phyloP scores from a whole-genome alignment of 805 yeast genomes.

The Ogataea thermomethanolica region DNA sequence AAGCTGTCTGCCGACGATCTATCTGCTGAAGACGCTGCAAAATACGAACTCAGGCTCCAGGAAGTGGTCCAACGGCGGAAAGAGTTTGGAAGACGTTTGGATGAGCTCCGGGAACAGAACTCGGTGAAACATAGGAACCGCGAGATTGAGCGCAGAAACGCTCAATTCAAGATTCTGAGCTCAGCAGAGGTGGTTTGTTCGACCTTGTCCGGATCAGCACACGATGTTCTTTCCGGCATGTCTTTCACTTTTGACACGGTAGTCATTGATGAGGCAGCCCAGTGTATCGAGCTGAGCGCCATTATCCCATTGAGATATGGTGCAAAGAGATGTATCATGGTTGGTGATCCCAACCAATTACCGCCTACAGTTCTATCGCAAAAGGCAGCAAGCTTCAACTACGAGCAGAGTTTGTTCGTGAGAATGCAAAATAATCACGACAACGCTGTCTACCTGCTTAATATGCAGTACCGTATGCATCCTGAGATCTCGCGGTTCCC shows the following conservation, averaged over 20 bases:
- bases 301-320: slow-evolving; percentile 92
- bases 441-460: slow-evolving; percentile 63
- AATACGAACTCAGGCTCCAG: slow-evolving; percentile 49
- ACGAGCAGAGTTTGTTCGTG: slow-evolving; percentile 91
- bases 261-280: slow-evolving; percentile 95
- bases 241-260: slow-evolving; percentile 84
- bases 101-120: slow-evolving; percentile 71
- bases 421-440: slow-evolving; percentile 75
- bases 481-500: slow-evolving; percentile 89
- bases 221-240: slow-evolving; percentile 72
- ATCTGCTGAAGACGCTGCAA: slow-evolving; percentile 42
- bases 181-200: slow-evolving; percentile 86
- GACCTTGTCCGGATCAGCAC: slow-evolving; percentile 92
- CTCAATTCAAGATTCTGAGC: slow-evolving; percentile 67
- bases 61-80: slow-evolving; percentile 59
- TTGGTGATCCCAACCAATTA: slow-evolving; percentile 96
- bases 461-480: slow-evolving; percentile 97
- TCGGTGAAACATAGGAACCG: slow-evolving; percentile 67
- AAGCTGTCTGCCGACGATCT: slow-evolving; percentile 27
- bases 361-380: slow-evolving; percentile 96
- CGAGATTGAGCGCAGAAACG: slow-evolving; percentile 72
- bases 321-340: slow-evolving; percentile 87
- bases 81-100: slow-evolving; percentile 68
- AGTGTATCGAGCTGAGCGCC: slow-evolving; percentile 89
- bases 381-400: slow-evolving; percentile 72